Conservation (phyloP, 352 stramenopile genomes). For the Globisporangium cystogenes region DNA sequence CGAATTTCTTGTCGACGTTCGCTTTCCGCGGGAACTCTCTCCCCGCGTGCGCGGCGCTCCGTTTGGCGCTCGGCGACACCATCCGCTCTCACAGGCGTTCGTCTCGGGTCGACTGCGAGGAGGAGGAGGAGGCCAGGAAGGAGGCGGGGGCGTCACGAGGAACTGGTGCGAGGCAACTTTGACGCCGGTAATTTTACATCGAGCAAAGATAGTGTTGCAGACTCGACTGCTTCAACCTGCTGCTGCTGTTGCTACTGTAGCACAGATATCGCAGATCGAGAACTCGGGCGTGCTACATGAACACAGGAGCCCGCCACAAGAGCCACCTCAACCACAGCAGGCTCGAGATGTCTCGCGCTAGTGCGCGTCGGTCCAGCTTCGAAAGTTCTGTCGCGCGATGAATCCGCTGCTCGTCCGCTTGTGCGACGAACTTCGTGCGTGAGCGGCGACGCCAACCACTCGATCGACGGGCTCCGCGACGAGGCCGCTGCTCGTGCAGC, state of each 20-base stretch:
- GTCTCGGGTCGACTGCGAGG: background rate
- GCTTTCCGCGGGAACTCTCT: background rate
- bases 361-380: background rate
- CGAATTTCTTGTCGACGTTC: constrained; percentile 9
- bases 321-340: too few species aligned
- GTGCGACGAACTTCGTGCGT: too few species aligned
- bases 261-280: too few species aligned
- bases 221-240: too few species aligned
- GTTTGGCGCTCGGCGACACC: constrained; percentile 8
- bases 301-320: too few species aligned
- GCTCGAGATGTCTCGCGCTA: background rate
- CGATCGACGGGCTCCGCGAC: background rate
- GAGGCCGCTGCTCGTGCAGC: background rate
- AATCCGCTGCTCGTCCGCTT: background rate
- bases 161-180: too few species aligned
- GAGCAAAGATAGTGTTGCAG: too few species aligned
- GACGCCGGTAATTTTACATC: too few species aligned
- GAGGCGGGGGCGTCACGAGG: too few species aligned
- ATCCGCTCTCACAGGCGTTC: background rate
- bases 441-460: background rate
- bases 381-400: background rate
- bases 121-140: too few species aligned
- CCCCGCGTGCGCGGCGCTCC: constrained; percentile 1
- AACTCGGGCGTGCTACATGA: too few species aligned
- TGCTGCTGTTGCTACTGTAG: too few species aligned